Evolutionary conservation across 2,329 filamentous ascomycete species (phyloP), one percentile per base, ranked within the genome.

Genomic region (Akanthomyces lecanii): DNA sequence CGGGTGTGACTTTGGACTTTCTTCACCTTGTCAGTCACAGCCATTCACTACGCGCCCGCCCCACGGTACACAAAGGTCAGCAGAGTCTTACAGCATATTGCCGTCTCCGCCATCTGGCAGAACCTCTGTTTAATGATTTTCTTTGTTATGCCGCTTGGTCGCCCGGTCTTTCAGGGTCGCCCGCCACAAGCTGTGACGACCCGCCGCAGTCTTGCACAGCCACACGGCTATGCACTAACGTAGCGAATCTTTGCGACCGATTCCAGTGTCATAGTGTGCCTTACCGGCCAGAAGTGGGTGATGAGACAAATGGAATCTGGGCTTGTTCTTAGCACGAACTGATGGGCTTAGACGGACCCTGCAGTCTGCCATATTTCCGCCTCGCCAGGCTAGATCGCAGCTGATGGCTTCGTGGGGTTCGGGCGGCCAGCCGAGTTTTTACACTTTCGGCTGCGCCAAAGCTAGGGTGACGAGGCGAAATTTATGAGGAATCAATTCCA

Each of bases 301-400:
- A 28, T 30, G 18, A 14, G n/a, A 44, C 33, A 6, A 2, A 30
- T 30, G 8, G 1, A 23, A 40, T 55, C 16, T 30, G 53, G 28
- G 28, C 28, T 30, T 30, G 6, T 4, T 25, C 40, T 42, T 55
- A 16, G 38, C 38, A 55, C 38, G 25, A 21, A 14, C 25, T 30
- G 10, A 7, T 21, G 38, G 16, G 18, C 7, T 44, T 2, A 14
- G 30, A 21, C 38, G 3, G 38, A 12, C 28, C 10, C 18, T 42
- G n/a, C 38, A 55, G 38, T 55, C 52, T 44, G 52, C 52, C 52
- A 28, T 44, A 55, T 55, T 44, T 55, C 38, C 53, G 53, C 53
- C 53, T 55, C 4, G 38, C 16, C 14, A 16, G 18, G 7, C 48
- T 51, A 10, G 25, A 8, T 18, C 16, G 25, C 47, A 50, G 23